phyloP scores from a whole-genome alignment of 2,329 filamentous ascomycete genomes.

The Fusarium pseudograminearum region DNA sequence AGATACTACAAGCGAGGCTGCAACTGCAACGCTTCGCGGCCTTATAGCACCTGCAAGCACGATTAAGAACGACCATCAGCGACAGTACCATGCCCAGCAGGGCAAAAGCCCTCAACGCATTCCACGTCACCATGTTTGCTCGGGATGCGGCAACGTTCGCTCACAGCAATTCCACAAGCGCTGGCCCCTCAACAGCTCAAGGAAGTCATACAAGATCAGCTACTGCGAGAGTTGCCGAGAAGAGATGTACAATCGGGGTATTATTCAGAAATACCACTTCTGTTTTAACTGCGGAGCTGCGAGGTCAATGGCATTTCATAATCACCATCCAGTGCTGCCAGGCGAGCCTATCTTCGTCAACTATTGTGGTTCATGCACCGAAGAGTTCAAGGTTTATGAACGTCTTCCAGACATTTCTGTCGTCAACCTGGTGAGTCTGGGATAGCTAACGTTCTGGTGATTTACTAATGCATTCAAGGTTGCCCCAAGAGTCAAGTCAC shows the following conservation, averaged over 20 bases:
- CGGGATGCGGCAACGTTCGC: conserved; percentile 52
- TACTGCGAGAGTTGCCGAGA: conserved; percentile 54
- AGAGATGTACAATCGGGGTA: conserved; percentile 37
- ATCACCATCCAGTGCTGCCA: conserved; percentile 34
- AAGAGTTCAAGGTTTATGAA: conserved; percentile 43
- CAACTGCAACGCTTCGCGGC: neutral
- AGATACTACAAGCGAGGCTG: neutral
- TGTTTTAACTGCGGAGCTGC: conserved; percentile 58
- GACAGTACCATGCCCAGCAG: conserved; percentile 9
- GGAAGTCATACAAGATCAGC: conserved; percentile 48
- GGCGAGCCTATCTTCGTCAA: conserved; percentile 50
- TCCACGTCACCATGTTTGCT: conserved; percentile 52
- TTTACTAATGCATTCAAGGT: conserved; percentile 22
- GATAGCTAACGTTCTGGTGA: neutral
- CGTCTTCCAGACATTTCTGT: conserved; percentile 46
- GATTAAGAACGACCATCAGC: neutral
- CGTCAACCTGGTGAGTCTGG: conserved; percentile 43
- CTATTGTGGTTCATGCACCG: conserved; percentile 50
- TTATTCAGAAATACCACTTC: conserved; percentile 52
- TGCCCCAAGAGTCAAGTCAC: neutral
- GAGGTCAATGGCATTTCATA: conserved; percentile 56
- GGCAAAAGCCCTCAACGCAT: conserved; percentile 38
- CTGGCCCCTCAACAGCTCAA: conserved; percentile 46
- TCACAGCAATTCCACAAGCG: conserved; percentile 53
- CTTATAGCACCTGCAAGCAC: neutral